Conservation (phyloP, 176 grass and related monocot genomes). For the Phoenix dactylifera region DNA sequence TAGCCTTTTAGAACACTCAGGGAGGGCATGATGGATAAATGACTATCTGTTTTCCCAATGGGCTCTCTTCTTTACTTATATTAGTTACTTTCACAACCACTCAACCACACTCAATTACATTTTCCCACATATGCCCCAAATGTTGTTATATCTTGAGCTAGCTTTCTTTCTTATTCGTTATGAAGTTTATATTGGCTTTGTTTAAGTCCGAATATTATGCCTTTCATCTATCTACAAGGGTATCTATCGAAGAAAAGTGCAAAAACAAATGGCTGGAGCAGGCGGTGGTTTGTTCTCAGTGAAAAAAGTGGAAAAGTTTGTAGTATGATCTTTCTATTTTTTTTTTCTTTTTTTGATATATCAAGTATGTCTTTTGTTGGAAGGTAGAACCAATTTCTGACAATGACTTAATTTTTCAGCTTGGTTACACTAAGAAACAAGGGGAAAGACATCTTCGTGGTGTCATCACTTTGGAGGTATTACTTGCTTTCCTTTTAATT, state of each 20-base stretch:
- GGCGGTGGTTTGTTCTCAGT: slow-evolving; percentile 88
- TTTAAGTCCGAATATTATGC: too few relatives aligned
- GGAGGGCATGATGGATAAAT: too few relatives aligned
- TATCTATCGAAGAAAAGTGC: slow-evolving; percentile 66
- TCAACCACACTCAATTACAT: too few relatives aligned
- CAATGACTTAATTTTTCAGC: slow-evolving; percentile 26
- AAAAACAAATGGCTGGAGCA: slow-evolving; percentile 71
- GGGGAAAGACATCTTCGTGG: slow-evolving; percentile 76
- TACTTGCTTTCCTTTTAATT: slow-evolving; percentile 4
- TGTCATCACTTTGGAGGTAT: slow-evolving; percentile 77
- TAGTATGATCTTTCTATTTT: neutral
- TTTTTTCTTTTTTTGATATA: slow-evolving; percentile 11
- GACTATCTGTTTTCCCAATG: too few relatives aligned
- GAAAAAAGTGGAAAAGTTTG: slow-evolving; percentile 77
- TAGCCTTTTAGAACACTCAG: too few relatives aligned
- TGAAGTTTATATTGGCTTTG: too few relatives aligned
- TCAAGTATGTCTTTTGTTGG: slow-evolving; percentile 11
- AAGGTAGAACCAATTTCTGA: slow-evolving; percentile 1
- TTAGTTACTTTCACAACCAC: too few relatives aligned
- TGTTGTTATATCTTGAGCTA: too few relatives aligned
- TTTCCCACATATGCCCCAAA: too few relatives aligned
- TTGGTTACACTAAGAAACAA: slow-evolving; percentile 89
- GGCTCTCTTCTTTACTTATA: too few relatives aligned
- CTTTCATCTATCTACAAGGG: slow-evolving; percentile 33
- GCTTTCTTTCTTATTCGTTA: too few relatives aligned